Conservation (phyloP, 2,329 filamentous ascomycete species). For the Diaporthe capsici region DNA sequence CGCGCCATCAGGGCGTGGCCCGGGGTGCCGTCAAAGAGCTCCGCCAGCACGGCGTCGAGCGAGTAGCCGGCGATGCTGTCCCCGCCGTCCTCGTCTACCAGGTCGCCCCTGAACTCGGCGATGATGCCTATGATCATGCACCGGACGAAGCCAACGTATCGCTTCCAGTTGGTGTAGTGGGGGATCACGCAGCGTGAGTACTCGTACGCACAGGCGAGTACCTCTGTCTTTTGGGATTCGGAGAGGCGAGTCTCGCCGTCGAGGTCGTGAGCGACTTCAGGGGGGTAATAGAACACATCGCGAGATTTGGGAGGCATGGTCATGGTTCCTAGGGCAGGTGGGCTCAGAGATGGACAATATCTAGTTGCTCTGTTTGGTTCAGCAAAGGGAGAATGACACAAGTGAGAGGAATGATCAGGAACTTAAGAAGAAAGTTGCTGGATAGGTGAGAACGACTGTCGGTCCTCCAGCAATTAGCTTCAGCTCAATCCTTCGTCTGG, state of each 20-base stretch:
- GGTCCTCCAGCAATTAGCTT: not conserved
- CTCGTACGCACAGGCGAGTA: slow-evolving; percentile 46
- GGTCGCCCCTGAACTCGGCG: slow-evolving; percentile 44
- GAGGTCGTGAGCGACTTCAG: slow-evolving; percentile 40
- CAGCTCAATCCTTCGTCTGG: no score
- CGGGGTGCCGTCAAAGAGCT: slow-evolving; percentile 42
- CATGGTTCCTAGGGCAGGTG: not conserved
- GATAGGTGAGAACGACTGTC: not conserved
- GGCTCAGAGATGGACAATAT: not conserved
- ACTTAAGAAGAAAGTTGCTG: not conserved
- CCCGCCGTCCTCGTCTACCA: slow-evolving; percentile 40
- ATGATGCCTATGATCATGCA: slow-evolving; percentile 45
- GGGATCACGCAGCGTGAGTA: slow-evolving; percentile 48
- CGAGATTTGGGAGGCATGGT: not conserved
- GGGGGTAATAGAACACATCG: slow-evolving; percentile 39
- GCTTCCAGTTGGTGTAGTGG: slow-evolving; percentile 45
- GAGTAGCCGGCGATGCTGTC: slow-evolving; percentile 43
- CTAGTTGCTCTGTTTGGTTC: not conserved
- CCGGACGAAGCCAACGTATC: slow-evolving; percentile 46
- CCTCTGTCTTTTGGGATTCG: slow-evolving; percentile 41
- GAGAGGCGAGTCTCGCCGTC: slow-evolving; percentile 26
- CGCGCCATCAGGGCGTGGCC: slow-evolving; percentile 41
- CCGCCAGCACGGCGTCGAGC: slow-evolving; percentile 41
- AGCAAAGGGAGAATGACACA: no score
- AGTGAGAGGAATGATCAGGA: not conserved